Evolutionary conservation across 2,329 filamentous ascomycete species (phyloP), one percentile per base, ranked within the genome.

Genomic region (Pezizomycotina sp.): DNA sequence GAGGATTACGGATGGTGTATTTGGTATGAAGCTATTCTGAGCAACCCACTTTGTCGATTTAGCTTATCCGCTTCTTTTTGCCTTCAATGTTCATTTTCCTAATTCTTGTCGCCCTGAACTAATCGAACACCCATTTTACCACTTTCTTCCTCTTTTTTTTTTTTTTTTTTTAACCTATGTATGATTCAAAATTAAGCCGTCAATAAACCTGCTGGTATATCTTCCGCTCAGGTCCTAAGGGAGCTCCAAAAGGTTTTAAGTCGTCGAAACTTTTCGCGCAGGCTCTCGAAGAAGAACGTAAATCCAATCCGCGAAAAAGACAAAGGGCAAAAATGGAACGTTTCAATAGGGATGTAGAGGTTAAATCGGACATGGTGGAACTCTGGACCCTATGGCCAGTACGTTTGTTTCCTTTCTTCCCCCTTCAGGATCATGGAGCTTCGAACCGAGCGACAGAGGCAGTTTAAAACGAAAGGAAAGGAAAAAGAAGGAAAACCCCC

Each of bases 321-420:
- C 60, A 40, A 62, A 66, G 39, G 62, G 63, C 39, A 70, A 77
- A 54, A 66, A 66, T 48, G 64, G 66, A 48, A 42, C 67, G 72
- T 43, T 38, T 34, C 45, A 69, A 71, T 55, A 66, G 66, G 49
- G 62, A 67, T 1, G 56, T 75, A 4, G 71, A 80, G 45, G 76
- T 95, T 49, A 98, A 95, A 79, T 95, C 53, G 89, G 89, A 21
- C 89, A 98, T 60, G 89, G 89, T 43, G 89, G 89, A 27, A 98
- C 89, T 2, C 68, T 98, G 12, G 89, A 98, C 54, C 89, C 89
- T 16, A 68, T 93, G 51, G 89, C 89, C 6, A 92, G 47, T 44
- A 46, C 14, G 46, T 20, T 13, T n/a, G n/a, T n/a, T 31, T 24
- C 15, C 6, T 6, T 13, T 20, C n/a, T 14, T 25, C 3, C 6